Base-by-base conservation (phyloP, 805 yeast genomes). In the Grigorovia yakushimaensis region DNA sequence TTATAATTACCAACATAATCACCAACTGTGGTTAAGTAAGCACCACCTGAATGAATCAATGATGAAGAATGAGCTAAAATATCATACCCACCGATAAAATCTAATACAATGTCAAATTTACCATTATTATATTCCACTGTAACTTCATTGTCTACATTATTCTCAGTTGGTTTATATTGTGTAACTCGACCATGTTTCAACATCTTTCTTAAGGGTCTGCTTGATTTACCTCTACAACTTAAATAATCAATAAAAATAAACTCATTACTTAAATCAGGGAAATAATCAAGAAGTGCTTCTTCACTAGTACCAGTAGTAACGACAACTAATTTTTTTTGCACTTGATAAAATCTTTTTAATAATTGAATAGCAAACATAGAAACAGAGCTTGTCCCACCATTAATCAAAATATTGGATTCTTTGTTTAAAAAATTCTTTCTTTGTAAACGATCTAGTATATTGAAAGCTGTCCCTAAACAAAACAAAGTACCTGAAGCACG, bases 311-410 rank as follows among this genome's bases (percentile, higher is more conserved):
- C 72, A 1, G 88, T 79, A 49, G 82, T 74, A 2, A 80, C 72
- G 1, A 75, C 76, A 0, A 77, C 78, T n/a, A 87, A 71, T 41
- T 71, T 71, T 39, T 66, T 65, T 17, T 59, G 57, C 10, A 79
- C 76, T n/a, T 73, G 67, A 53, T 70, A 77, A 51, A 68, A 62
- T 21, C 71, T 57, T 59, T 76, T 81, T 18, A 81, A 73, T 23
- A 85, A 56, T 59, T 82, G 88, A 33, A 79, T 70, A 4, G 75
- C 73, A 64, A 71, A 73, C 49, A 77, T 62, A 1, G 93, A 95
- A 9, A 84, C 85, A n/a, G 81, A 70, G 1, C 94, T 77, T 2
- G 86, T 80, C 17, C 84, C 94, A 46, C 96, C 96, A 50, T 84
- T 71, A 39, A 88, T 69, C 42, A 85, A 68, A 2, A 86, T 75